Percentiles rank a stretch among this genome's conserved stretches.
Evolutionary conservation across 108 stramenopile species (phyloP).

Genomic region (Fistulifera pelliculosa): DNA sequence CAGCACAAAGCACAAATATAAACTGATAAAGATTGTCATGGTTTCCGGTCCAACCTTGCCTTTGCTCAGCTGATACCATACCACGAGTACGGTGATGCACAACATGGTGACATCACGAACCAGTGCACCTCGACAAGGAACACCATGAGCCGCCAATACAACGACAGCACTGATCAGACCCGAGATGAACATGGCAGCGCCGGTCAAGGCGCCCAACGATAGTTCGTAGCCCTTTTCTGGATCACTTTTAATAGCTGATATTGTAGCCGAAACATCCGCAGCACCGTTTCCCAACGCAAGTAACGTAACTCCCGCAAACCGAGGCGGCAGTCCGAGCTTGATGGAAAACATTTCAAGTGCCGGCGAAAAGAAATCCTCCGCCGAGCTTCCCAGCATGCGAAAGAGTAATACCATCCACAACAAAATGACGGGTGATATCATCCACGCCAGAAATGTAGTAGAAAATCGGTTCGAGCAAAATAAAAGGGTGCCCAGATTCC

Average conservation of each 20-base stretch:
- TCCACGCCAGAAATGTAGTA: slow-evolving; percentile 23
- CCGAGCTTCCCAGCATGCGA: slow-evolving; percentile 84
- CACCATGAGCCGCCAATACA: slow-evolving; percentile 59
- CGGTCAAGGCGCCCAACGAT: slow-evolving; percentile 87
- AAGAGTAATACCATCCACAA: slow-evolving; percentile 75
- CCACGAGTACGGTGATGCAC: slow-evolving; percentile 51
- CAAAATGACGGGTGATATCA: slow-evolving; percentile 50
- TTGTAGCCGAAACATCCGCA: slow-evolving; percentile 88
- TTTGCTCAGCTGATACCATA: slow-evolving; percentile 30
- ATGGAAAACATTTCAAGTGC: slow-evolving; percentile 82
- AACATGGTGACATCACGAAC: slow-evolving; percentile 72
- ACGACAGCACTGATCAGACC: slow-evolving; percentile 78
- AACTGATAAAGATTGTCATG: slow-evolving; percentile 44
- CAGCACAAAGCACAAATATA: slow-evolving; percentile 60
- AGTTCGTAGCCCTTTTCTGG: slow-evolving; percentile 73
- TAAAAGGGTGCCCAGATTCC: slow-evolving; percentile 58
- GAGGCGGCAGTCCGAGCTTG: slow-evolving; percentile 81
- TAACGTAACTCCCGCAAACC: slow-evolving; percentile 93
- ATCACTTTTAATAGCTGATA: slow-evolving; percentile 69
- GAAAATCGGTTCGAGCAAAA: slow-evolving; percentile 45
- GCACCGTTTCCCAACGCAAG: slow-evolving; percentile 97
- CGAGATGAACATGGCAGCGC: slow-evolving; percentile 89
- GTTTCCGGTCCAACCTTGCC: slow-evolving; percentile 50
- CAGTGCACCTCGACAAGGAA: slow-evolving; percentile 76
- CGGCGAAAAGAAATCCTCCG: slow-evolving; percentile 93